A percentile compares a stretch with the other conserved stretches of the same genome.
phyloP scores from a whole-genome alignment of 2,329 filamentous ascomycete species.

The Thelonectria discophora region DNA sequence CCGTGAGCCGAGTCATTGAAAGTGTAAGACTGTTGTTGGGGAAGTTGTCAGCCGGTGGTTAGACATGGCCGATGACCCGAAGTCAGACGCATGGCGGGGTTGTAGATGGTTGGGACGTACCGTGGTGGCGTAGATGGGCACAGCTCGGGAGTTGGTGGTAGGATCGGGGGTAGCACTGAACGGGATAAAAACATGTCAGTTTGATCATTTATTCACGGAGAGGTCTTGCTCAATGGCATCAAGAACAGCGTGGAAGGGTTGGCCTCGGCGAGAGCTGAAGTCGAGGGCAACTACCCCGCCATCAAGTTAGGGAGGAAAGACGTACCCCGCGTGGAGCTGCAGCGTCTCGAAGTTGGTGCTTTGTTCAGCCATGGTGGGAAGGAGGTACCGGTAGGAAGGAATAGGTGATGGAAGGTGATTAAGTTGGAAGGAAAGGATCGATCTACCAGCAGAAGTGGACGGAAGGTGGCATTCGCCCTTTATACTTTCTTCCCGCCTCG shows the following conservation, averaged over 20 bases:
- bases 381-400: too few species aligned
- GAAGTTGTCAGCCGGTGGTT: conserved; percentile 4
- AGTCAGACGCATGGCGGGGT: conserved; percentile 6
- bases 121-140: conserved; percentile 96
- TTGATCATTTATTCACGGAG: background rate
- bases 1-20: conserved; percentile 98
- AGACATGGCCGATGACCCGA: conserved; percentile 3
- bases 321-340: conserved; percentile 84
- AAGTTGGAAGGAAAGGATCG: background rate
- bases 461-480: conserved; percentile 32
- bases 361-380: conserved; percentile 51
- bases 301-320: conserved; percentile 26
- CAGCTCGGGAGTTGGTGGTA: conserved; percentile 84
- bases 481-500: conserved; percentile 32
- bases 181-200: conserved; percentile 25
- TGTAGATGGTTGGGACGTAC: conserved; percentile 44
- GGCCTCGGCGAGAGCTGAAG: background rate
- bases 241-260: background rate
- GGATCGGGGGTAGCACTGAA: conserved; percentile 80
- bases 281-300: conserved; percentile 25
- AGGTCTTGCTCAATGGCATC: conserved; percentile 9
- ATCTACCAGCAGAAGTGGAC: background rate
- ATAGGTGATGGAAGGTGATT: too few species aligned
- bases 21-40: conserved; percentile 72
- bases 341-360: conserved; percentile 81